phyloP scores from a whole-genome alignment of 2,329 filamentous ascomycete genomes.

The Stagonosporopsis tanaceti region DNA sequence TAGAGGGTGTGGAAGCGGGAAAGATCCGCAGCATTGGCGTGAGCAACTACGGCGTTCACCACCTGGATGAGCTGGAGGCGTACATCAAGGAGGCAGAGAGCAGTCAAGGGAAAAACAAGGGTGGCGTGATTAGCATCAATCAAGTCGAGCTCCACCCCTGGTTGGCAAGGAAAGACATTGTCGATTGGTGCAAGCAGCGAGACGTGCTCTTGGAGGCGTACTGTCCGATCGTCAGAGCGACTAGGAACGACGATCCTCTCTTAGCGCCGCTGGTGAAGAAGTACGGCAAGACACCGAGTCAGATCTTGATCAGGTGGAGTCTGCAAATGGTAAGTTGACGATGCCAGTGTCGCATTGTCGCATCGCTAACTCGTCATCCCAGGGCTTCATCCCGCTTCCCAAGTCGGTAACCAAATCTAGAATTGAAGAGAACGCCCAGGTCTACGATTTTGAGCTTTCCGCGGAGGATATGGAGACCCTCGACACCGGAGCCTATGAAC shows the following conservation, averaged over 20 bases:
- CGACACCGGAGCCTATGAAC: constrained; percentile 63
- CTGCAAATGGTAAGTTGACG: constrained; percentile 44
- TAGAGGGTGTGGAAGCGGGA: constrained; percentile 61
- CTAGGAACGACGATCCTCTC: constrained; percentile 61
- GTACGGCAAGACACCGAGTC: constrained; percentile 64
- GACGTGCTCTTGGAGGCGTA: constrained; percentile 59
- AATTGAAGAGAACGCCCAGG: constrained; percentile 66
- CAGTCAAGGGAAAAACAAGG: constrained; percentile 68
- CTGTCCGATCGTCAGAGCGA: constrained; percentile 54
- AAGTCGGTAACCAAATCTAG: constrained; percentile 68
- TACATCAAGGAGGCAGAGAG: constrained; percentile 69
- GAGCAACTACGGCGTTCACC: constrained; percentile 64
- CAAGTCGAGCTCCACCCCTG: constrained; percentile 89
- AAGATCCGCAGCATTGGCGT: constrained; percentile 63
- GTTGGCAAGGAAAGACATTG: constrained; percentile 81
- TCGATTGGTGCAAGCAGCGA: constrained; percentile 73
- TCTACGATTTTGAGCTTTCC: constrained; percentile 68
- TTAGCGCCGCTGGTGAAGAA: constrained; percentile 62
- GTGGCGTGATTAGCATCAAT: constrained; percentile 79
- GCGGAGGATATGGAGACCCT: constrained; percentile 66
- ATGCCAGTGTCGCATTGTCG: too few relatives aligned
- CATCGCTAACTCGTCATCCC: constrained; percentile 2
- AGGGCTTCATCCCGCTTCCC: constrained; percentile 69
- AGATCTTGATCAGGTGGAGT: constrained; percentile 69
- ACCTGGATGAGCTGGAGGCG: constrained; percentile 62